These are phyloP conservation scores for Barnettozyma botsteinii DNA, from an alignment of 805 yeast species.

Conservation along the genomic window DNA sequence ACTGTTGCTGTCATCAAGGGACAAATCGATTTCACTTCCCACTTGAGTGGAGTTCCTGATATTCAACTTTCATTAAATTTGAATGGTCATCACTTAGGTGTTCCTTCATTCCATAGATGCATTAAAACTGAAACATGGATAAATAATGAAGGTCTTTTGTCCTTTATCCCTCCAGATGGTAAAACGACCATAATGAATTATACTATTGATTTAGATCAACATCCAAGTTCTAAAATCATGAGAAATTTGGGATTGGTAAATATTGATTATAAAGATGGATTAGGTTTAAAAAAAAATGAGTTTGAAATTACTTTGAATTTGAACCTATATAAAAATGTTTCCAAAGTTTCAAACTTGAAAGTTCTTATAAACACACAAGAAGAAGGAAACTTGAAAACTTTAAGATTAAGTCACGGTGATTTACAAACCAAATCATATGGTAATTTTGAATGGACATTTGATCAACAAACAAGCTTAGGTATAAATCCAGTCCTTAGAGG, in stretches of 20 bases:
- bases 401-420: slow-evolving; percentile 74
- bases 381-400: slow-evolving; percentile 41
- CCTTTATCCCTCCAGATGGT: slow-evolving; percentile 90
- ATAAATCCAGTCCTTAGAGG: slow-evolving; percentile 66
- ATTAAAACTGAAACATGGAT: slow-evolving; percentile 52
- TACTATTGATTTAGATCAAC: slow-evolving; percentile 43
- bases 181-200: slow-evolving; percentile 57
- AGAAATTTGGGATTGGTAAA: slow-evolving; percentile 25
- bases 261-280: slow-evolving; percentile 26
- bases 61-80: slow-evolving; percentile 51
- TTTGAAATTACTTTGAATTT: slow-evolving; percentile 32
- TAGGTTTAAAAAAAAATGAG: slow-evolving; percentile 34
- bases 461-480: slow-evolving; percentile 53
- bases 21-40: slow-evolving; percentile 52
- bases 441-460: slow-evolving; percentile 64
- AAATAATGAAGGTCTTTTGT: slow-evolving; percentile 39
- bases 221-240: slow-evolving; percentile 13
- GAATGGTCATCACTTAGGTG: slow-evolving; percentile 41
- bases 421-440: slow-evolving; percentile 49
- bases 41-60: slow-evolving; percentile 73
- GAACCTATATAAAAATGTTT: slow-evolving; percentile 36
- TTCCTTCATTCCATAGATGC: slow-evolving; percentile 68
- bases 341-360: slow-evolving; percentile 41
- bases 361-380: slow-evolving; percentile 32
- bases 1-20: slow-evolving; percentile 58